phyloP scores from a whole-genome alignment of 2,329 filamentous ascomycete genomes.

The Paecilomyces niveus region DNA sequence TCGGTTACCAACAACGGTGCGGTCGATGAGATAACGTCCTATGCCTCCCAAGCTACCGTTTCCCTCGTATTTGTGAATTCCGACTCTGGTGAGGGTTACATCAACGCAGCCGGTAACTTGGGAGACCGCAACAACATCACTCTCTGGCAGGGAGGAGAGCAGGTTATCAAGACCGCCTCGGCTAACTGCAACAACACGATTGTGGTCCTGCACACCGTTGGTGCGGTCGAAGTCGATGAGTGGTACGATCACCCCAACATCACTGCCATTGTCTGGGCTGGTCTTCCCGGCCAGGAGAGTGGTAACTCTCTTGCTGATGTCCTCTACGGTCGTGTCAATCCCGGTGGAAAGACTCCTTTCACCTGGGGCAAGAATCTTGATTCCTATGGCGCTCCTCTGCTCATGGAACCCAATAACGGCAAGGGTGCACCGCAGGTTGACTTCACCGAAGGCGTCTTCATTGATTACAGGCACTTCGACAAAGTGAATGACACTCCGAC shows the following conservation, averaged over 20 bases:
- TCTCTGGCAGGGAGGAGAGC: conserved; percentile 76
- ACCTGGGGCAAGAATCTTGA: conserved; percentile 49
- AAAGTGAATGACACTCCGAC: conserved; percentile 48
- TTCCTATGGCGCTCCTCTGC: conserved; percentile 50
- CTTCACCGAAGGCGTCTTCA: conserved; percentile 57
- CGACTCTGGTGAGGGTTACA: conserved; percentile 78
- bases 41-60: conserved; percentile 47
- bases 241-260: conserved; percentile 57
- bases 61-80: conserved; percentile 85
- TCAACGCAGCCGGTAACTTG: conserved; percentile 71
- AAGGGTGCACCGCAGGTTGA: conserved; percentile 49
- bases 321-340: conserved; percentile 61
- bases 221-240: conserved; percentile 68
- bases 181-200: conserved; percentile 78
- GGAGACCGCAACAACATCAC: conserved; percentile 93
- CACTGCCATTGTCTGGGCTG: conserved; percentile 68
- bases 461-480: conserved; percentile 49
- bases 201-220: conserved; percentile 80
- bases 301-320: conserved; percentile 69
- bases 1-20: conserved; percentile 54
- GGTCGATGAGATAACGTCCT: conserved; percentile 41
- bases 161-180: conserved; percentile 73
- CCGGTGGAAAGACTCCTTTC: conserved; percentile 56
- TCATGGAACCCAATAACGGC: conserved; percentile 54
- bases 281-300: conserved; percentile 67